Conservation (phyloP, 2,329 filamentous ascomycete species). For the Tolypocladium capitatum region DNA sequence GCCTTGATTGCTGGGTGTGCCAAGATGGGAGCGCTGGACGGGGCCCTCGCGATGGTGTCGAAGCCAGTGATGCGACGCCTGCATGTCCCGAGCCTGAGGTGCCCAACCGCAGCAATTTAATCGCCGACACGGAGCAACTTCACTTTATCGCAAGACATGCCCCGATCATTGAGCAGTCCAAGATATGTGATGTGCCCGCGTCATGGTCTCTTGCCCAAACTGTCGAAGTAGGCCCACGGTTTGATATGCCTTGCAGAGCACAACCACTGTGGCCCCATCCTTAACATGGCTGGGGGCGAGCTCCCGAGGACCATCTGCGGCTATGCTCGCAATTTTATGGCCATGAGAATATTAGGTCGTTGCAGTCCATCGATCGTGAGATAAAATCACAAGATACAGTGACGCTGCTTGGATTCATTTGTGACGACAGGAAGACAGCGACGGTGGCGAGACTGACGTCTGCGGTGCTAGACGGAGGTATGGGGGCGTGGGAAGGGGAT, state of each 20-base stretch:
- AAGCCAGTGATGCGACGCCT: not conserved
- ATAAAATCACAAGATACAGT: constrained; percentile 4
- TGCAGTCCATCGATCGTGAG: constrained; percentile 3
- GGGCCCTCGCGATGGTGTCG: not conserved
- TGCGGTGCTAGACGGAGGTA: not conserved
- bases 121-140: constrained; percentile 2
- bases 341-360: not conserved
- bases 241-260: not conserved
- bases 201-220: not conserved
- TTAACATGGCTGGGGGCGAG: not conserved
- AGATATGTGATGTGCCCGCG: constrained; percentile 5
- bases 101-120: not conserved
- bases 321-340: constrained; percentile 2
- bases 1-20: not conserved
- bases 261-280: not conserved
- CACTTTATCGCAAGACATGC: constrained; percentile 3
- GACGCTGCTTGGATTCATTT: constrained; percentile 6
- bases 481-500: constrained; percentile 10
- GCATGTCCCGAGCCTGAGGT: not conserved
- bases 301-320: not conserved
- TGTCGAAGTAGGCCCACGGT: constrained; percentile 1
- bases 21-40: not conserved
- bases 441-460: not conserved
- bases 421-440: constrained; percentile 3
- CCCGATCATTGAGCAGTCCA: constrained; percentile 1